These are phyloP conservation scores for Ascochyta lentis DNA, from an alignment of 2,329 filamentous ascomycete species.

Conservation along the genomic window DNA sequence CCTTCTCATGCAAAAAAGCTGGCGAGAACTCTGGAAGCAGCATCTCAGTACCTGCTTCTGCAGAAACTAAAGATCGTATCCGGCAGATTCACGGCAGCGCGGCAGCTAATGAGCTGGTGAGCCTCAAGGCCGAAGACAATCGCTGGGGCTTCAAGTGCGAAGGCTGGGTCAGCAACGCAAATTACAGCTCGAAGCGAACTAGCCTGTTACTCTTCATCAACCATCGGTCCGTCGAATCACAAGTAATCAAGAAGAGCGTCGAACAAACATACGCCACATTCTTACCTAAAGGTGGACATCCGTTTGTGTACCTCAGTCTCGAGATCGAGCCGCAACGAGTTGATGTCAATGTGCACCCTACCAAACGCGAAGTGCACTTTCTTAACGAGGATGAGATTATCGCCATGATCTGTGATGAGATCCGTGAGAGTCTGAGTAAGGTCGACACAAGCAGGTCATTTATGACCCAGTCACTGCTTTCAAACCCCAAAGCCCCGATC, in stretches of 20 bases:
- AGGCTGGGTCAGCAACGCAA: slow-evolving; percentile 88
- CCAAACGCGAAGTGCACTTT: slow-evolving; percentile 96
- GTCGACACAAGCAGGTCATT: slow-evolving; percentile 96
- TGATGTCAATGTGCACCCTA: slow-evolving; percentile 97
- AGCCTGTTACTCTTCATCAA: slow-evolving; percentile 94
- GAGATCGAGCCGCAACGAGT: slow-evolving; percentile 92
- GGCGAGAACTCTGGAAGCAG: slow-evolving; percentile 80
- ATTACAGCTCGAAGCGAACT: slow-evolving; percentile 91
- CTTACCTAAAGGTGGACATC: slow-evolving; percentile 90
- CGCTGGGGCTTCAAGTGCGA: slow-evolving; percentile 84
- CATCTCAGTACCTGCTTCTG: slow-evolving; percentile 77
- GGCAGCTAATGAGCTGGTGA: slow-evolving; percentile 87
- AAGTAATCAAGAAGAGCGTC: slow-evolving; percentile 83
- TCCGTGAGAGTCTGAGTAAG: slow-evolving; percentile 77
- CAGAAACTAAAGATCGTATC: slow-evolving; percentile 80
- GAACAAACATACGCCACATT: slow-evolving; percentile 90
- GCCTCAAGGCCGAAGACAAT: slow-evolving; percentile 73
- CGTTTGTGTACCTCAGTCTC: slow-evolving; percentile 89
- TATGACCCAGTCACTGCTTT: slow-evolving; percentile 86
- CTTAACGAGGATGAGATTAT: slow-evolving; percentile 97
- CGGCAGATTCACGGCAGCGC: slow-evolving; percentile 85
- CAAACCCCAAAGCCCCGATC: slow-evolving; percentile 46
- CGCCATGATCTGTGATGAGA: slow-evolving; percentile 80
- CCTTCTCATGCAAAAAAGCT: slow-evolving; percentile 96
- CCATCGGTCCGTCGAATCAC: slow-evolving; percentile 90